Evolutionary conservation across 1,284 basidiomycete genomes (phyloP).

Genomic region (Ustilago hordei): DNA sequence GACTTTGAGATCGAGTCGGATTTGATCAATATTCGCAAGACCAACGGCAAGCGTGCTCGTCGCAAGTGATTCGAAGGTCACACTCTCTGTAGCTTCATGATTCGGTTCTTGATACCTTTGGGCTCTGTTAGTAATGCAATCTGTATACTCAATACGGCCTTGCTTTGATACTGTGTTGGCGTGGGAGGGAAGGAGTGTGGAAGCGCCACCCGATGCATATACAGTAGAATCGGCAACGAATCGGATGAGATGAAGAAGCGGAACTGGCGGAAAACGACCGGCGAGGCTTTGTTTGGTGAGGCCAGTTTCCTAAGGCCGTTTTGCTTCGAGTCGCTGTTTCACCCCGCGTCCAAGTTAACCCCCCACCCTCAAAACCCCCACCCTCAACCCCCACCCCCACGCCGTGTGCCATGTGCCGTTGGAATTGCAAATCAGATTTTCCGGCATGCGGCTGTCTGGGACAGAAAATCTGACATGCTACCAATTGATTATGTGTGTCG

Average conservation of each 20-base stretch:
- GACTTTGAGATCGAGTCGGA: constrained; percentile 69
- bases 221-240: background rate
- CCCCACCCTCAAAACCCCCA: background rate
- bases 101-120: constrained; percentile 1
- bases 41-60: constrained; percentile 64
- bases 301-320: background rate
- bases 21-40: constrained; percentile 67
- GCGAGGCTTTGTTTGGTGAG: background rate
- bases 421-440: background rate
- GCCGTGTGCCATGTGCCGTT: too few relatives aligned
- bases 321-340: background rate
- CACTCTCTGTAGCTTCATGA: background rate
- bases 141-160: background rate
- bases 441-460: background rate
- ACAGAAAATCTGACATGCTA: constrained; percentile 1
- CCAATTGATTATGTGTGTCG: constrained; percentile 2
- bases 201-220: background rate
- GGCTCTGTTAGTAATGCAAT: background rate
- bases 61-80: constrained; percentile 31
- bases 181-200: background rate
- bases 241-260: constrained; percentile 2
- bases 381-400: background rate
- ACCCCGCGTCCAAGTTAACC: too few relatives aligned
- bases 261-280: constrained; percentile 19
- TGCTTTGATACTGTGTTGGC: background rate